Conservation (phyloP, 164 flowering plant genomes). For the Chimonanthus praecox region DNA sequence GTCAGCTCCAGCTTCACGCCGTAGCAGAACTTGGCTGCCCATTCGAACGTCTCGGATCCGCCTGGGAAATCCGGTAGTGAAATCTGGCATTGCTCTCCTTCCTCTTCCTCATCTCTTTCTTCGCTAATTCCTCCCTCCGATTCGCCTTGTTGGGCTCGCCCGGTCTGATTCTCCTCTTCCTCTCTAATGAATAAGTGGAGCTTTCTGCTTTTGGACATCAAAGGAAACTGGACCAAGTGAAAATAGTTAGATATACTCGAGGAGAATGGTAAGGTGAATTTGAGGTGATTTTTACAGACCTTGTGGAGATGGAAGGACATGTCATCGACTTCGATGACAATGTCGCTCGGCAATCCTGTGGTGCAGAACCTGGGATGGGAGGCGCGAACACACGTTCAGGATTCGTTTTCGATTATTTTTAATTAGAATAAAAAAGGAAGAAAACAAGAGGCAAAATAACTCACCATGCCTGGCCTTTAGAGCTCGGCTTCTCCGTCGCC, state of each 20-base stretch:
- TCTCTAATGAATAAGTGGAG: conserved; percentile 55
- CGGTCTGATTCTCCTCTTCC: conserved; percentile 34
- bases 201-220: conserved; percentile 70
- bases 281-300: conserved; percentile 24
- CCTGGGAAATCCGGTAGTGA: conserved; percentile 65
- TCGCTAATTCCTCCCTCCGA: conserved; percentile 6
- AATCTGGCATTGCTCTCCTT: conserved; percentile 31
- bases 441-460: not conserved
- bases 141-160: not conserved
- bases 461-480: conserved; percentile 96
- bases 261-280: not conserved
- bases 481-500: conserved; percentile 52
- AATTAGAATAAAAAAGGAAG: not conserved
- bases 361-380: conserved; percentile 78
- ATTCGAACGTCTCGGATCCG: conserved; percentile 66
- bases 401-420: not conserved
- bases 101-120: conserved; percentile 19
- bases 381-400: not conserved
- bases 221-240: conserved; percentile 53
- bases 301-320: conserved; percentile 91
- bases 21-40: conserved; percentile 83
- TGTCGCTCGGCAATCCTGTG: conserved; percentile 91
- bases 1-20: conserved; percentile 68
- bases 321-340: conserved; percentile 70
- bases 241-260: not conserved